Percentiles rank a stretch among this genome's conserved stretches.
Conservation (phyloP, 202 grass and related monocot genomes). For the Musa balbisiana region DNA sequence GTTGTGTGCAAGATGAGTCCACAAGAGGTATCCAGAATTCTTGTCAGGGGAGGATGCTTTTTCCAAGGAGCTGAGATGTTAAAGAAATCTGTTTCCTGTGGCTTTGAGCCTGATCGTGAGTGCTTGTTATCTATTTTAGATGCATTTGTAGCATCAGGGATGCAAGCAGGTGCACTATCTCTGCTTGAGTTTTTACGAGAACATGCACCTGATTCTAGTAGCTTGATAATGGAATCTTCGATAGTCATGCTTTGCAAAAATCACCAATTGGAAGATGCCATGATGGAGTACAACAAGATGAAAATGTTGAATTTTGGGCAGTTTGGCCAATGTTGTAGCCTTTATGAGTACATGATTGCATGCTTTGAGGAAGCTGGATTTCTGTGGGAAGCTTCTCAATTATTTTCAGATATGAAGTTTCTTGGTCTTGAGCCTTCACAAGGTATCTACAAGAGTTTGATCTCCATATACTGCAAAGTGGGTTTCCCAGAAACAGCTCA, state of each 20-base stretch:
- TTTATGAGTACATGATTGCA: conserved; percentile 67
- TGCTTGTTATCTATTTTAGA: conserved; percentile 60
- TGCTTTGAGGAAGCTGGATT: conserved; percentile 57
- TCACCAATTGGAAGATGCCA: conserved; percentile 38
- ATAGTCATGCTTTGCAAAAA: conserved; percentile 77
- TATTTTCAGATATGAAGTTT: conserved; percentile 82
- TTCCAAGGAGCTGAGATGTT: conserved; percentile 56
- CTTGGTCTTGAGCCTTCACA: conserved; percentile 51
- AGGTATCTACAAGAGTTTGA: conserved; percentile 54
- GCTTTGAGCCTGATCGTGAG: conserved; percentile 45
- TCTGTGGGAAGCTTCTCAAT: conserved; percentile 59
- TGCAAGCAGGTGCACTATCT: conserved; percentile 45
- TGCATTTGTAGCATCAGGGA: conserved; percentile 43
- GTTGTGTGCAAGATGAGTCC: conserved; percentile 47
- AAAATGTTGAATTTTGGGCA: conserved; percentile 33
- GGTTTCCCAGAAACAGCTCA: conserved; percentile 85
- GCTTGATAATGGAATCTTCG: conserved; percentile 62
- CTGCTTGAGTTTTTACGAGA: conserved; percentile 63
- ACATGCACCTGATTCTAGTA: conserved; percentile 33
- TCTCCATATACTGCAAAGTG: conserved; percentile 66
- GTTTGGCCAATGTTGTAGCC: conserved; percentile 36
- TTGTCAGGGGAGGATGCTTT: conserved; percentile 58
- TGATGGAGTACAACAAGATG: conserved; percentile 53
- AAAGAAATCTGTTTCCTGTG: conserved; percentile 57
- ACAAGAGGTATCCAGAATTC: conserved; percentile 41